Evolutionary conservation across 805 yeast genomes (phyloP), one percentile per base, ranked within the genome.

Genomic region (Cyberlindnera meyerae): DNA sequence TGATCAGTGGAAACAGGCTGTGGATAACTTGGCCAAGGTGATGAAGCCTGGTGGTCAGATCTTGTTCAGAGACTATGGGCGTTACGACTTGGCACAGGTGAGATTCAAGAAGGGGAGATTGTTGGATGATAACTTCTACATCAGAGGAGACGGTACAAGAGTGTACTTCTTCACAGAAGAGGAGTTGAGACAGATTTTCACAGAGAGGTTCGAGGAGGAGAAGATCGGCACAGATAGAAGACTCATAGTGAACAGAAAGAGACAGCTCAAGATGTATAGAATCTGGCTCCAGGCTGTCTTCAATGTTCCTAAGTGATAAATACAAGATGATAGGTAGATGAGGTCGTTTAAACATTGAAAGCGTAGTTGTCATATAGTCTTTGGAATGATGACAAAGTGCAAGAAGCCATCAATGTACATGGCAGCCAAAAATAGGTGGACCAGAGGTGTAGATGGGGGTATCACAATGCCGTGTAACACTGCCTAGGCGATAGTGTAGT

Each of bases 111-210:
- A 83, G 58, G 82, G 85, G 32, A 74, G 97, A 51, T 62, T 86
- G 18, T 60, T 93, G 37, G 96, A 86, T 37, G 97, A 90, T 39
- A 89, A 93, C 60, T 93, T 93, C 55, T 93, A 93, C 61, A 87
- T 89, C 26, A 76, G 98, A 54, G 98, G 98, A 26, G 98, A 93
- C 58, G 98, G 98, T 32, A 93, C 98, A 0, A 71, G 98, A 49
- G 98, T 93, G 11, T 93, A 93, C 59, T 93, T 93, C 65, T 93
- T 93, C 66, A 86, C 96, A 2, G 97, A 90, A 57, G 95, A 90
- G 41, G 96, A 93, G 62, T 61, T 90, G 40, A 68, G 84, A 43
- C 65, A 72, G 30, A 83, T 90, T 4, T 93, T 90, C 57, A 71
- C 79, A 12, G 54, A 61, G 18, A 66, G 70, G 6, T 87, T 90